phyloP scores from a whole-genome alignment of 2,329 filamentous ascomycete species.

The Fusarium dimerum region DNA sequence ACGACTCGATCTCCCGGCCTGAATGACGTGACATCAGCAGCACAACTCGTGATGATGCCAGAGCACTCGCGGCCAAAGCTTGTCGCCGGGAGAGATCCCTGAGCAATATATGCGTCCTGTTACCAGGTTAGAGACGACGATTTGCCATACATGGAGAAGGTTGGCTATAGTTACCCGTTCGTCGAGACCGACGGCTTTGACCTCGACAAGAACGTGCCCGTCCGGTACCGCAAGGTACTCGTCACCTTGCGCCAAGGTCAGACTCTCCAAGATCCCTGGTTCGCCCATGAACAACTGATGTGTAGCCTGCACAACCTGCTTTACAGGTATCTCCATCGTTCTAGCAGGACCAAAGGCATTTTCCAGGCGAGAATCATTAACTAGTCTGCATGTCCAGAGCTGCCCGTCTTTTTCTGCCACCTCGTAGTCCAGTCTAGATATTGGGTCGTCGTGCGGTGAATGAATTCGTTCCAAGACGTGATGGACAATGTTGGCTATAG shows the following conservation, averaged over 20 bases:
- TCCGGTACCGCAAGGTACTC: neutral
- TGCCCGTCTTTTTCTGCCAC: conserved; percentile 25
- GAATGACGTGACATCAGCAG: conserved; percentile 12
- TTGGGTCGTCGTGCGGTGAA: conserved; percentile 23
- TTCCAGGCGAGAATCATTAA: conserved; percentile 16
- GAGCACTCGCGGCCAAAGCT: conserved; percentile 25
- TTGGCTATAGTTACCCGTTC: conserved; percentile 15
- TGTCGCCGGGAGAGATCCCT: conserved; percentile 19
- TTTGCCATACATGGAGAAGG: neutral
- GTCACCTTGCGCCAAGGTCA: conserved; percentile 21
- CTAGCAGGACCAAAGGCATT: conserved; percentile 23
- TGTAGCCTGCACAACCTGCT: conserved; percentile 7
- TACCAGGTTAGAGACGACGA: conserved; percentile 10
- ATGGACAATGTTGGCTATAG: conserved; percentile 9
- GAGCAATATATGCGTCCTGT: conserved; percentile 18
- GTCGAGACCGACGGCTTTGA: conserved; percentile 21
- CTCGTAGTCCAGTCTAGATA: conserved; percentile 24
- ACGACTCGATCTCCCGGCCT: conserved; percentile 20
- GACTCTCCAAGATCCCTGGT: conserved; percentile 22
- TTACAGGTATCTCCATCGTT: conserved; percentile 11
- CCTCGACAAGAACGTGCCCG: conserved; percentile 23
- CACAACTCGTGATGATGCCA: conserved; percentile 16
- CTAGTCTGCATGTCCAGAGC: conserved; percentile 26
- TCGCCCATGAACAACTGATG: conserved; percentile 21
- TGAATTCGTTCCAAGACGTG: conserved; percentile 20